Evolutionary conservation across 176 grass and related monocot genomes (phyloP).

Genomic region (Thalia dealbata): DNA sequence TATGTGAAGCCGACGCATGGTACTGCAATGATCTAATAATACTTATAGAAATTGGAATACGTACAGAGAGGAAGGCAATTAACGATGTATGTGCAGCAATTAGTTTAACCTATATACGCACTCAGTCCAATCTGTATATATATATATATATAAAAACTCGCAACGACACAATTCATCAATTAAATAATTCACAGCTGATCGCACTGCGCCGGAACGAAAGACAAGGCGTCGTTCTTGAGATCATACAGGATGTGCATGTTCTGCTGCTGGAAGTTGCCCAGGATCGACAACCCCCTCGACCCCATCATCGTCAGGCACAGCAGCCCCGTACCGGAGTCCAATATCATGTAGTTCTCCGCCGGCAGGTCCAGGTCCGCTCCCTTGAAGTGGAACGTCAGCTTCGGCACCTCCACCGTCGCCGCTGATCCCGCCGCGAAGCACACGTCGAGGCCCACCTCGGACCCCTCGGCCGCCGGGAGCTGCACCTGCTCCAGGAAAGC

Average conservation of each 20-base stretch:
- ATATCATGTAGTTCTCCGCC: conserved; percentile 52
- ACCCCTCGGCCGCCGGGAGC: conserved; percentile 24
- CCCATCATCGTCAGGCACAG: conserved; percentile 57
- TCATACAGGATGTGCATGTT: conserved; percentile 81
- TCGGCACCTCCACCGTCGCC: conserved; percentile 32
- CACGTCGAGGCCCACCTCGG: conserved; percentile 45
- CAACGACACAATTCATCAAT: no score
- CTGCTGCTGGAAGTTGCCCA: conserved; percentile 96
- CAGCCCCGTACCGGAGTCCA: conserved; percentile 32
- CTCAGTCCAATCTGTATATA: no score
- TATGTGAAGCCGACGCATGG: no score
- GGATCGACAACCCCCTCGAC: conserved; percentile 40
- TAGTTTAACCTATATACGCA: no score
- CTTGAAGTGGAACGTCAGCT: conserved; percentile 68
- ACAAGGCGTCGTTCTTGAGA: conserved; percentile 39
- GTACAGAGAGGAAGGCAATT: no score
- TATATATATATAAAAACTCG: no score
- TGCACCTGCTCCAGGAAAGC: conserved; percentile 35
- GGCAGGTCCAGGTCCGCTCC: conserved; percentile 76
- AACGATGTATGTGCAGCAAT: no score
- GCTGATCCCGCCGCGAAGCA: conserved; percentile 45
- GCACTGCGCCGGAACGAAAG: conserved; percentile 60
- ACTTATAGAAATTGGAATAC: no score
- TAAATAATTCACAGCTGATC: conserved; percentile 34
- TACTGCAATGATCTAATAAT: no score